Evolutionary conservation across 139 green algal species (phyloP).

Genomic region (Raphidocelis subcapitata): DNA sequence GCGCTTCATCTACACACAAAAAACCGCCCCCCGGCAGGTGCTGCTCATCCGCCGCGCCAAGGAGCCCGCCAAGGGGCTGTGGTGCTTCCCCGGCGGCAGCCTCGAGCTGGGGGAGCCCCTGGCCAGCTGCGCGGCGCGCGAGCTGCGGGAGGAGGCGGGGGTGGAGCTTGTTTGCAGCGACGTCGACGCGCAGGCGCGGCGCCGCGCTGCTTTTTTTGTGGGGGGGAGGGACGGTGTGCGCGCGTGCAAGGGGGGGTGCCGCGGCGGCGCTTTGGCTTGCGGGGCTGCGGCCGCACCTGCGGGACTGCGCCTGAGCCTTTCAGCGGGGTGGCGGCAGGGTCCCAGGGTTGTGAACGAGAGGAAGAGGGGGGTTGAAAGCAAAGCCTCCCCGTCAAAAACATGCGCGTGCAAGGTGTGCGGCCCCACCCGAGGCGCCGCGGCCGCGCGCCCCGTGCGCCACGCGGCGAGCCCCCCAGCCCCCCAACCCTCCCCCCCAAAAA

Average conservation of each 20-base stretch:
- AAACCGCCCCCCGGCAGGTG: conserved; percentile 21
- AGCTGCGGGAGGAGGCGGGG: conserved; percentile 59
- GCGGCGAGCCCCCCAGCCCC: background rate
- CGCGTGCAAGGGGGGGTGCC: background rate
- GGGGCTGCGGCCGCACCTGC: background rate
- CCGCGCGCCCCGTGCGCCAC: background rate
- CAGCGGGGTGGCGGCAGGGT: too few species aligned
- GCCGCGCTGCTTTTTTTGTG: too few species aligned
- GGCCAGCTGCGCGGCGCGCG: conserved; percentile 49
- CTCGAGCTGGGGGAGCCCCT: conserved; percentile 53
- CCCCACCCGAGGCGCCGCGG: too few species aligned
- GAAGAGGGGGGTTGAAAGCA: too few species aligned
- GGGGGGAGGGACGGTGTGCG: background rate
- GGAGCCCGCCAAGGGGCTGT: conserved; percentile 47
- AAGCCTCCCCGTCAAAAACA: too few species aligned
- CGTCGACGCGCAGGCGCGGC: background rate
- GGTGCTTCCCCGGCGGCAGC: conserved; percentile 44
- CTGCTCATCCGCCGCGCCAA: conserved; percentile 60
- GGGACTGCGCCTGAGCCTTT: too few species aligned
- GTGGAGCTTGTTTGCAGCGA: conserved; percentile 27
- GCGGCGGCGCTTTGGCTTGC: background rate
- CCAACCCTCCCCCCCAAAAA: background rate
- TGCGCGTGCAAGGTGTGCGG: too few species aligned
- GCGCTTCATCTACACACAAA: background rate
- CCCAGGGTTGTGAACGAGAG: too few species aligned